A percentile compares a stretch with the other conserved stretches of the same genome.
phyloP scores from a whole-genome alignment of 1,284 basidiomycete genomes.

The Irpex rosettiformis region DNA sequence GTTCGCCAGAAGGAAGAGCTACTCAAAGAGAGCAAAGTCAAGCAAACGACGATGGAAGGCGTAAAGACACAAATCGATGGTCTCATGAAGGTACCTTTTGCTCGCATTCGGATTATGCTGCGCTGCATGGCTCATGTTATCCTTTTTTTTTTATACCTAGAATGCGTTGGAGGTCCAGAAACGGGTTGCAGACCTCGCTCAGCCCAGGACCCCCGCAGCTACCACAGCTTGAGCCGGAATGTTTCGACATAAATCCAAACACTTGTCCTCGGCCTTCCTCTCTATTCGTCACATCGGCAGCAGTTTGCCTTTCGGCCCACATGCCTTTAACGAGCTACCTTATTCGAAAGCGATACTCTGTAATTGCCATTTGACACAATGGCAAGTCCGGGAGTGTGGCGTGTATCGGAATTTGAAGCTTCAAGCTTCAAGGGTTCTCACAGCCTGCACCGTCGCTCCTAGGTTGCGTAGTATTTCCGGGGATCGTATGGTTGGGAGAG shows the following conservation, averaged over 20 bases:
- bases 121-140: neutral
- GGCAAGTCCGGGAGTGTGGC: neutral
- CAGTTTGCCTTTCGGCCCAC: neutral
- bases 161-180: conserved; percentile 67
- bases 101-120: neutral
- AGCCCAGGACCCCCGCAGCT: conserved; percentile 20
- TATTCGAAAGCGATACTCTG: neutral
- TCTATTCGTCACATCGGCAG: neutral
- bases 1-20: conserved; percentile 66
- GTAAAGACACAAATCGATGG: conserved; percentile 71
- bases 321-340: neutral
- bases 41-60: conserved; percentile 63
- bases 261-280: too few relatives aligned
- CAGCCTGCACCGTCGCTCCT: neutral
- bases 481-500: neutral
- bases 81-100: conserved; percentile 58
- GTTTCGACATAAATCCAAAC: neutral
- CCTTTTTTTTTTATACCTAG: conserved; percentile 36
- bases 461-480: neutral
- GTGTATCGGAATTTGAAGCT: neutral
- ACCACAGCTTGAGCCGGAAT: neutral
- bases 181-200: conserved; percentile 62
- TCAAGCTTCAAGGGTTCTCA: too few relatives aligned
- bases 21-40: conserved; percentile 66
- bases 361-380: neutral